Evolutionary conservation across 2,329 filamentous ascomycete genomes (phyloP).

Genomic region (Teratosphaeria destructans): DNA sequence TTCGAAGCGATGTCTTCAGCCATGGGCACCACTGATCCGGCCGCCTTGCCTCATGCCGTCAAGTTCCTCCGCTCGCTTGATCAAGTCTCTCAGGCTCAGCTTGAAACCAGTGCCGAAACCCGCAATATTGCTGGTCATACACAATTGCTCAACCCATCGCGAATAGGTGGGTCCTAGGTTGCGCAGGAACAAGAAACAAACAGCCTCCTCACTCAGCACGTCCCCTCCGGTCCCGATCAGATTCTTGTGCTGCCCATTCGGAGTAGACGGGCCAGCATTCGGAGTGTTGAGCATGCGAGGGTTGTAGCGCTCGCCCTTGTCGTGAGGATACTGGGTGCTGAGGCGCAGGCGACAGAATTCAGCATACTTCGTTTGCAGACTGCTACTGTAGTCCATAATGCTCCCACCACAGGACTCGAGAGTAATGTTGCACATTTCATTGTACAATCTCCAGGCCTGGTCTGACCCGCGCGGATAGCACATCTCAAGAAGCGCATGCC

Average conservation of each 20-base stretch:
- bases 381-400: constrained; percentile 18
- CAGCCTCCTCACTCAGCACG: constrained; percentile 17
- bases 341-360: constrained; percentile 17
- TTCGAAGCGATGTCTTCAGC: background rate
- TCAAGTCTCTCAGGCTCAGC: constrained; percentile 19
- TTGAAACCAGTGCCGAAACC: constrained; percentile 23
- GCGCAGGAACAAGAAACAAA: constrained; percentile 22
- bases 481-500: constrained; percentile 19
- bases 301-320: background rate
- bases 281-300: constrained; percentile 2
- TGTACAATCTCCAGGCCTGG: constrained; percentile 16
- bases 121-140: constrained; percentile 21
- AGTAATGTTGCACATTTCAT: constrained; percentile 16
- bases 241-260: constrained; percentile 2
- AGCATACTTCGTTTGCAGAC: constrained; percentile 16
- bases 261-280: constrained; percentile 1
- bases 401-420: constrained; percentile 11
- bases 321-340: constrained; percentile 3
- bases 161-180: constrained; percentile 15
- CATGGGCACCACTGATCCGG: background rate
- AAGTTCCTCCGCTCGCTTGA: constrained; percentile 14
- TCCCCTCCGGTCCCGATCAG: constrained; percentile 4
- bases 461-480: constrained; percentile 20
- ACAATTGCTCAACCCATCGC: constrained; percentile 15
- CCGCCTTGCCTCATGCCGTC: constrained; percentile 4